Percentiles rank a stretch among this genome's conserved stretches.
Conservation (phyloP, 2,329 filamentous ascomycete species). For the Graphium sp. region DNA sequence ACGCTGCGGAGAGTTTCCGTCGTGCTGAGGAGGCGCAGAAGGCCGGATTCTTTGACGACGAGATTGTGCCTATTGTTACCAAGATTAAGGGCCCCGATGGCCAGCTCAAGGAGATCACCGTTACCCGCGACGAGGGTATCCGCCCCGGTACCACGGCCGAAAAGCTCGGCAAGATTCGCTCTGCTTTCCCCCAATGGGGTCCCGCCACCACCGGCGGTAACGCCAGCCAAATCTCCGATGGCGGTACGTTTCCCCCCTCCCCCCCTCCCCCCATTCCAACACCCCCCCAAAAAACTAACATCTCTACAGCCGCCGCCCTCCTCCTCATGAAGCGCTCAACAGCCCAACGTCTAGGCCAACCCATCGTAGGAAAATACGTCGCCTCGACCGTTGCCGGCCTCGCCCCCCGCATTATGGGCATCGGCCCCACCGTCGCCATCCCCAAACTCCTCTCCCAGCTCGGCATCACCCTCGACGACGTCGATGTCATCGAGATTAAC, state of each 20-base stretch:
- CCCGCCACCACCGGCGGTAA: slow-evolving; percentile 81
- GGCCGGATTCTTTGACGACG: slow-evolving; percentile 78
- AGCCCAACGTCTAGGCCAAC: slow-evolving; percentile 71
- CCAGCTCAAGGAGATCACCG: slow-evolving; percentile 56
- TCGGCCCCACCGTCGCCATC: slow-evolving; percentile 59
- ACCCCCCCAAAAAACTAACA: slow-evolving; percentile 1
- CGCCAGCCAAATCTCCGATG: slow-evolving; percentile 87
- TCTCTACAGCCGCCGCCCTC: slow-evolving; percentile 52
- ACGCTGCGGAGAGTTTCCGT: slow-evolving; percentile 73
- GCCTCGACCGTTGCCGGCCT: slow-evolving; percentile 82
- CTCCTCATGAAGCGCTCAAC: slow-evolving; percentile 90
- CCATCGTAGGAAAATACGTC: slow-evolving; percentile 88
- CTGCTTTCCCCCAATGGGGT: slow-evolving; percentile 83
- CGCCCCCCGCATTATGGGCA: slow-evolving; percentile 91
- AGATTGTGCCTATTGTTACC: slow-evolving; percentile 79
- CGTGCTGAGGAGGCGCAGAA: slow-evolving; percentile 84
- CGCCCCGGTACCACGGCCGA: slow-evolving; percentile 81
- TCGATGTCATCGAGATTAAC: slow-evolving; percentile 87
- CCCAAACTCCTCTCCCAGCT: slow-evolving; percentile 73
- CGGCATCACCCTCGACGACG: slow-evolving; percentile 62
- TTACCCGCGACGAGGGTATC: slow-evolving; percentile 81
- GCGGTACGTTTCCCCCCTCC: slow-evolving; percentile 32
- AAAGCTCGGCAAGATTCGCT: slow-evolving; percentile 64
- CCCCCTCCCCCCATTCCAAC: background rate
- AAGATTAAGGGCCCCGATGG: slow-evolving; percentile 74